A percentile compares a stretch with the other conserved stretches of the same genome.
These are phyloP conservation scores for Gracilaria gracilis DNA, from an alignment of 23 red algal species.

Conservation along the genomic window DNA sequence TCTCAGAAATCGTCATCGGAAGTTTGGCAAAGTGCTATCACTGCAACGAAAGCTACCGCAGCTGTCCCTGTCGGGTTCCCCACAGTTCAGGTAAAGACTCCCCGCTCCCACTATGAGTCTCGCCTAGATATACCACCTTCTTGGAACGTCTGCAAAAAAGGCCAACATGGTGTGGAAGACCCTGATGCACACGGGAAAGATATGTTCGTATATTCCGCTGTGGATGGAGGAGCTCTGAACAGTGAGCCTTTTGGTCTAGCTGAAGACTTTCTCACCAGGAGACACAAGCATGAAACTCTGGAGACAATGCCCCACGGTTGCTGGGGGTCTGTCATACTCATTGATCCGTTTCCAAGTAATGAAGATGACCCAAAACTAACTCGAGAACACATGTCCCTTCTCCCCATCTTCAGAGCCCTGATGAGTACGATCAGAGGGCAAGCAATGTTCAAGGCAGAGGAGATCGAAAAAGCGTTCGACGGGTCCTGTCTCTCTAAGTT, in stretches of 20 bases:
- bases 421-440: background rate
- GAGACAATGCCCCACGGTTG: background rate
- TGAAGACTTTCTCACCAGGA: background rate
- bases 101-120: background rate
- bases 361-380: constrained; percentile 2
- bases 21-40: constrained; percentile 5
- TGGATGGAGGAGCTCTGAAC: constrained; percentile 16
- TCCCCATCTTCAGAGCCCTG: background rate
- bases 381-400: background rate
- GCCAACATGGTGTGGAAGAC: background rate
- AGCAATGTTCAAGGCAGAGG: constrained; percentile 35
- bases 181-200: background rate
- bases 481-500: background rate
- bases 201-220: constrained; percentile 12
- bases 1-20: background rate
- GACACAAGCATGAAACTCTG: background rate
- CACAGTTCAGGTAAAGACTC: background rate
- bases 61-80: constrained; percentile 35
- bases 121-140: background rate
- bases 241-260: constrained; percentile 33
- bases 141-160: background rate
- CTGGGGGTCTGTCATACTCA: constrained; percentile 25
- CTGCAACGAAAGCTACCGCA: background rate
- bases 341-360: constrained; percentile 11
- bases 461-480: constrained; percentile 5